phyloP scores from a whole-genome alignment of 768 basidiomycete species.

The Tricholoma furcatifolium region DNA sequence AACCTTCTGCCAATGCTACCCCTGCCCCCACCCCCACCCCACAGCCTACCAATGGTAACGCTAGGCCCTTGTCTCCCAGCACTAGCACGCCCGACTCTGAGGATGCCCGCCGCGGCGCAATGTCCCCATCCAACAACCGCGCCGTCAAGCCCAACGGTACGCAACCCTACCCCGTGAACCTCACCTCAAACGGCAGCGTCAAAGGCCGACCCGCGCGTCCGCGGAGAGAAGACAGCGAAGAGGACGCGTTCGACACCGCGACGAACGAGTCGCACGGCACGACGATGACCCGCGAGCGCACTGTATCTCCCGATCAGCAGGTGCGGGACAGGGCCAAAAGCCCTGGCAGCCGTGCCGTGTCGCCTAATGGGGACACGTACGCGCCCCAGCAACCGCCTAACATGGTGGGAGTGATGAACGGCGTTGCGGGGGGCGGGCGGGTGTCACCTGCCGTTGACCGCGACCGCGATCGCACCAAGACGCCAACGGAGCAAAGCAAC shows the following conservation, averaged over 20 bases:
- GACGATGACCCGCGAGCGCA: constrained; percentile 43
- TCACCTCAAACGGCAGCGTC: constrained; percentile 32
- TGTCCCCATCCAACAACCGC: constrained; percentile 58
- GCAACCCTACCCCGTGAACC: constrained; percentile 25
- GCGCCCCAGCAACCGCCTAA: constrained; percentile 43
- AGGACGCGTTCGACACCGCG: constrained; percentile 54
- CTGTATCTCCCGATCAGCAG: constrained; percentile 55
- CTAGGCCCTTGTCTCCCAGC: constrained; percentile 69
- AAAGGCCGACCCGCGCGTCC: constrained; percentile 59
- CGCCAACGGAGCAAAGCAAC: constrained; percentile 48
- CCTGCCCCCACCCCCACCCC: constrained; percentile 24
- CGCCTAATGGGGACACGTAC: constrained; percentile 40
- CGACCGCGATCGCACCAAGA: constrained; percentile 45
- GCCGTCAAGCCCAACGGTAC: constrained; percentile 42
- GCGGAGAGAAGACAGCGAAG: constrained; percentile 47
- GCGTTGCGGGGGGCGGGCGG: constrained; percentile 29
- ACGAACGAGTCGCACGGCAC: constrained; percentile 34
- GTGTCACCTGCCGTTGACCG: constrained; percentile 49
- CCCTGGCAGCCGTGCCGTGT: constrained; percentile 61
- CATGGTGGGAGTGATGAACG: constrained; percentile 55
- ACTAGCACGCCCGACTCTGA: constrained; percentile 47
- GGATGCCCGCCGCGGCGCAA: constrained; percentile 55
- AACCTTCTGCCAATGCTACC: constrained; percentile 41
- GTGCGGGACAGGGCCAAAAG: constrained; percentile 52
- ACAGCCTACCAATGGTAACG: constrained; percentile 25